Evolutionary conservation across 2,329 filamentous ascomycete genomes (phyloP), one percentile per base, ranked within the genome.

Genomic region (Penicillium corylophilum): DNA sequence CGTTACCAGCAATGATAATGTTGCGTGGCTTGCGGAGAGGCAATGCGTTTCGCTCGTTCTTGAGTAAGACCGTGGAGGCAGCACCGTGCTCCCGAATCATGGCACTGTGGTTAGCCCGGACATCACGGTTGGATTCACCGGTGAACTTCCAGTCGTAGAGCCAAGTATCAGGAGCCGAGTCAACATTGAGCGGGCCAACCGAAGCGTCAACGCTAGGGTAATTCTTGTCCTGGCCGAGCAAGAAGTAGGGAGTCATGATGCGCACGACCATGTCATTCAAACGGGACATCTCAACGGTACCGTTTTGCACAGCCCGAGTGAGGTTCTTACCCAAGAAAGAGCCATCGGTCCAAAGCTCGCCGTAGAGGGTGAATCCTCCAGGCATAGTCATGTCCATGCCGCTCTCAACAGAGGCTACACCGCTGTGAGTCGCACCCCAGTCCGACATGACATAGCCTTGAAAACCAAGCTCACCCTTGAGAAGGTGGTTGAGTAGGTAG

Each of bases 51-150:
- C 75, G 73, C 5, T 63, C 62, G 48, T 84, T 83, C 69, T 80
- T 80, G 16, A 80, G 78, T 8, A 96, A 75, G 3, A 96, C 89
- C 0, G 88, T 91, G 2, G 87, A 88, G 70, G 87, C 86, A 51
- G 88, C 87, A 15, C 82, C 90, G 42, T 87, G 81, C 56, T 88
- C 81, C 20, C 90, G 84, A 56, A 95, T 92, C 47, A 89, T 74
- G 15, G 73, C 66, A 36, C 74, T 83, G 66, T 95, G 90, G 46
- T 91, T 79, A 24, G 71, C 79, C 39, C 84, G 87, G 9, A 94
- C 91, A 64, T 95, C 61, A 31, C 54, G 57, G 50, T 50, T 62
- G 24, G 45, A 50, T 29, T 50, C 29, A 12, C 54, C 50, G 3
- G 54, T 56, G 40, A 61, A 53, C 7, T 55, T 50, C 28, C 50